Evolutionary conservation across 2,329 filamentous ascomycete genomes (phyloP), one percentile per base, ranked within the genome.

Genomic region (Orbilia quercus): DNA sequence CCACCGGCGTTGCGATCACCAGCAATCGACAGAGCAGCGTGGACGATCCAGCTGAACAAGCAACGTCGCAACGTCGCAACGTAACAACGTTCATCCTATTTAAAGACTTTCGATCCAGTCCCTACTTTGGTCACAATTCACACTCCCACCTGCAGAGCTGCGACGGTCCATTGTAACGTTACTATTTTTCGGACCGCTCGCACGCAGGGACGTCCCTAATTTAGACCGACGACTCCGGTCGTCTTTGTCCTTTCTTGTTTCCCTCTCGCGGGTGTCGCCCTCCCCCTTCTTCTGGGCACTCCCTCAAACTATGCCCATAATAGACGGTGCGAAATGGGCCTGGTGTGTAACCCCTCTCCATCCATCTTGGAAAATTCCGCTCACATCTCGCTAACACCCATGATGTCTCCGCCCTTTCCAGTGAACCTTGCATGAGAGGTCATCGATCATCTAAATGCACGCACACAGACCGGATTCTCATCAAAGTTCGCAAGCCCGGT

Each of bases 401-500:
- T 18, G 11, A 31, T 45, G 36, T 14, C 20, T 40, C 20, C 20
- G 14, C 28, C 20, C 22, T 18, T 36, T 14, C 18, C n/a, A 83
- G 82, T 71, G 82, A 83, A 75, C 82, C 82, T 76, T 83, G 82
- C 72, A 82, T 83, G 75, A 81, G 82, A 62, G 82, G 82, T 16
- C 82, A 83, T 77, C 81, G 82, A 58, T 83, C 82, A 20, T 83
- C 82, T 66, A 83, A 83, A 82, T 83, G 82, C 53, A 81, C 81
- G 63, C 82, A 84, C 75, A 82, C 81, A 58, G 82, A 84, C 72
- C 79, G 83, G 71, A 78, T 83, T 38, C 83, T 84, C 81, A 82
- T 84, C 76, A 82, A 83, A 76, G 82, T 84, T 20, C 82, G 82
- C 25, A 83, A 83, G 64, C 82, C 83, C 18, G 83, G 83, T 11